Conservation (phyloP, 441 rosid species). For the Geranium incanum region DNA sequence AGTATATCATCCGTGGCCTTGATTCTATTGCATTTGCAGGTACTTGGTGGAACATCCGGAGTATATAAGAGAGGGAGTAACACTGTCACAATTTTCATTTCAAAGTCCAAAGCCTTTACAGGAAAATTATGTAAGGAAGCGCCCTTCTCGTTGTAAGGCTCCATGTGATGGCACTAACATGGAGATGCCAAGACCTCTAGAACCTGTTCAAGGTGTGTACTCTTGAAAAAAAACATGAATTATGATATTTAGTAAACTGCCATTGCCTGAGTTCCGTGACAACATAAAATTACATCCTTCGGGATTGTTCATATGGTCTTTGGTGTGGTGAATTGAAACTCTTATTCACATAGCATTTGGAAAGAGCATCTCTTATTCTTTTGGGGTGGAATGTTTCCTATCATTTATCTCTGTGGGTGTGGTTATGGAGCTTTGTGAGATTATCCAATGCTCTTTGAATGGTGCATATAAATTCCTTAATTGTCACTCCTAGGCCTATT, state of each 20-base stretch:
- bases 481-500: not conserved
- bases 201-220: conserved; percentile 45
- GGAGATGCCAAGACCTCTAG: conserved; percentile 20
- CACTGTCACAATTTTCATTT: conserved; percentile 67
- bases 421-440: not conserved
- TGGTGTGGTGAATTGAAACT: not conserved
- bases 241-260: conserved; percentile 1
- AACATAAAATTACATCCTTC: not conserved
- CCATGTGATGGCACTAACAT: conserved; percentile 28
- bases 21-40: conserved; percentile 32
- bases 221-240: conserved; percentile 12
- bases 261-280: not conserved
- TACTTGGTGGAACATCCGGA: conserved; percentile 63
- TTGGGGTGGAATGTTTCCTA: not conserved
- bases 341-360: not conserved
- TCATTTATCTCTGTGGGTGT: not conserved
- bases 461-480: not conserved
- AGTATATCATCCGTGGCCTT: not conserved
- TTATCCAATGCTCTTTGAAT: not conserved
- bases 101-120: conserved; percentile 79
- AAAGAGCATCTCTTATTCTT: not conserved
- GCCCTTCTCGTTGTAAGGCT: conserved; percentile 35
- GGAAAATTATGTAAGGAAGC: conserved; percentile 70
- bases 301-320: not conserved
- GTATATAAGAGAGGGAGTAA: conserved; percentile 43